These are phyloP conservation scores for Thinopyrum elongatum DNA, from an alignment of 176 grass and related monocot species.

Conservation along the genomic window DNA sequence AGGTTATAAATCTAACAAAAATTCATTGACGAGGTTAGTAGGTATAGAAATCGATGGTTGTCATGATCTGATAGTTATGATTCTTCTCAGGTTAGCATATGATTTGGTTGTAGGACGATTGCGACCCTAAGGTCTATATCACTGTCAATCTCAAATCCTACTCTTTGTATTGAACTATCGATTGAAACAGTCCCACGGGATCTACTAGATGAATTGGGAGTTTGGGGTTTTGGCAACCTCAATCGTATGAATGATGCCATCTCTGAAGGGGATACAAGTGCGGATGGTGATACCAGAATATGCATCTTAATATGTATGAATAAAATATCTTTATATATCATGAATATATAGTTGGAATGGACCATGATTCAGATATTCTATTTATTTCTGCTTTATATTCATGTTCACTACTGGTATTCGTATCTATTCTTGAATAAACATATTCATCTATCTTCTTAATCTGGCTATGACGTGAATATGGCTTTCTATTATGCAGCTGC, in stretches of 20 bases:
- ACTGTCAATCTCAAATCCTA: neutral
- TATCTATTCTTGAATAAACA: neutral
- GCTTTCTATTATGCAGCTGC: too few species aligned
- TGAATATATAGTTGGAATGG: neutral
- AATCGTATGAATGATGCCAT: neutral
- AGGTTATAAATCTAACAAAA: neutral
- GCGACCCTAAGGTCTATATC: neutral
- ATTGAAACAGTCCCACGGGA: neutral
- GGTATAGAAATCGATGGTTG: neutral
- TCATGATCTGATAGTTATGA: neutral
- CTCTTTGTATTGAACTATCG: neutral
- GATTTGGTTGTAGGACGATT: neutral
- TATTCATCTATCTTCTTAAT: neutral
- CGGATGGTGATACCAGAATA: neutral
- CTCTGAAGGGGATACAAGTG: neutral
- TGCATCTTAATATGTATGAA: neutral
- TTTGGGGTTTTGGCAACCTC: neutral
- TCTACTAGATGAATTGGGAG: neutral
- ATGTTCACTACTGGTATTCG: neutral
- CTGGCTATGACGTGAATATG: neutral
- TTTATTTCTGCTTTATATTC: neutral
- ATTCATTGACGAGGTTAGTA: neutral
- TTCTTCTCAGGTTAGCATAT: neutral
- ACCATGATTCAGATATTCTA: conserved; percentile 2
- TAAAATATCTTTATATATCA: neutral